Evolutionary conservation across 192 early-diverging fungal species (phyloP).

Genomic region (Backusella sp.): DNA sequence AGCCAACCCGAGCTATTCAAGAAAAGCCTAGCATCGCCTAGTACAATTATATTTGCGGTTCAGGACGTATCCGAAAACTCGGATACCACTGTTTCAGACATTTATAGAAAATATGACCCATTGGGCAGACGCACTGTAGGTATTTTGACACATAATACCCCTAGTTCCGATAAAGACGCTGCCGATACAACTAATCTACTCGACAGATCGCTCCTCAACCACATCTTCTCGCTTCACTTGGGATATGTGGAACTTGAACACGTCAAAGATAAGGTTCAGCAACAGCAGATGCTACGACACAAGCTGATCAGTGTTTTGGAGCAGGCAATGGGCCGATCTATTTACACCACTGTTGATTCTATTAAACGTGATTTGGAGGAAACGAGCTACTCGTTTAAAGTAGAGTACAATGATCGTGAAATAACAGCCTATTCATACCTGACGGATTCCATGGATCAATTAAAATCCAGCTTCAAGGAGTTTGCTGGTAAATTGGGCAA

Average conservation of each 20-base stretch:
- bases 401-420: constrained; percentile 95
- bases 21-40: constrained; percentile 73
- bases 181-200: constrained; percentile 62
- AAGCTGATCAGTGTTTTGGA: constrained; percentile 90
- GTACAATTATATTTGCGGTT: constrained; percentile 80
- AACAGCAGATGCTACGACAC: constrained; percentile 68
- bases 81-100: constrained; percentile 74
- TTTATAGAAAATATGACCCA: constrained; percentile 75
- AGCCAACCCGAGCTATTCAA: constrained; percentile 83
- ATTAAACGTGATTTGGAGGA: constrained; percentile 94
- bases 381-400: constrained; percentile 96
- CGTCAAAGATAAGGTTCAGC: constrained; percentile 36
- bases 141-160: constrained; percentile 82
- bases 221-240: constrained; percentile 92
- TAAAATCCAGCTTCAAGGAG: constrained; percentile 94
- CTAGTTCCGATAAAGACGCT: constrained; percentile 75
- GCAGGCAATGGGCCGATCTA: constrained; percentile 83
- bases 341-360: constrained; percentile 80
- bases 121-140: constrained; percentile 78
- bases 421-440: constrained; percentile 95
- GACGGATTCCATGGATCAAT: constrained; percentile 86
- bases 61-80: constrained; percentile 82
- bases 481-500: constrained; percentile 91
- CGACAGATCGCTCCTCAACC: constrained; percentile 88
- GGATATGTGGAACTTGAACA: constrained; percentile 69